phyloP scores from a whole-genome alignment of 129 eudicot genomes.

The Logfia minima region DNA sequence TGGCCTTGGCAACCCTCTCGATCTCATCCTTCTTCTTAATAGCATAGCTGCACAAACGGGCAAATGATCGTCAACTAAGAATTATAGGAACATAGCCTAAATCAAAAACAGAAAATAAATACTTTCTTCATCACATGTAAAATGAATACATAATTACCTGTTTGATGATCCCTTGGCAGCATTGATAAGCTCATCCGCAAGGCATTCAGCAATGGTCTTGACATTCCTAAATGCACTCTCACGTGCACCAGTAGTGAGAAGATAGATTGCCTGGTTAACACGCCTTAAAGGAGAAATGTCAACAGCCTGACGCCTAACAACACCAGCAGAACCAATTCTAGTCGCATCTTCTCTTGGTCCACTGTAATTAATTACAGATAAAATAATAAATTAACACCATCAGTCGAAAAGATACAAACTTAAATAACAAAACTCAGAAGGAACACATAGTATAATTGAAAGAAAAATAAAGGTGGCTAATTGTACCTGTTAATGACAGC shows the following conservation, averaged over 20 bases:
- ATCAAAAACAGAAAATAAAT: not conserved
- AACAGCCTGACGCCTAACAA: conserved; percentile 85
- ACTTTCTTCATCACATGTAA: not conserved
- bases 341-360: conserved; percentile 92
- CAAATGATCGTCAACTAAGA: not conserved
- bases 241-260: conserved; percentile 79
- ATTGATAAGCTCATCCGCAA: conserved; percentile 83
- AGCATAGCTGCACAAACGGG: conserved; percentile 52
- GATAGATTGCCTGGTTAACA: conserved; percentile 75
- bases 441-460: not conserved
- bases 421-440: not conserved
- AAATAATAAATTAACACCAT: not conserved
- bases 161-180: conserved; percentile 89
- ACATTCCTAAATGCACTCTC: conserved; percentile 77
- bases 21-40: conserved; percentile 82
- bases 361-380: conserved; percentile 27
- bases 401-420: not conserved
- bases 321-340: conserved; percentile 86
- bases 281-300: conserved; percentile 84
- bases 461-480: not conserved
- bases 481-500: conserved; percentile 75
- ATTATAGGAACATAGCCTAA: not conserved
- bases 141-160: conserved; percentile 37
- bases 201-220: conserved; percentile 76
- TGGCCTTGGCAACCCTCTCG: conserved; percentile 84